Percentiles rank a stretch among this genome's conserved stretches.
Conservation (phyloP, 306 rosid genomes). For the Notholithocarpus densiflorus region DNA sequence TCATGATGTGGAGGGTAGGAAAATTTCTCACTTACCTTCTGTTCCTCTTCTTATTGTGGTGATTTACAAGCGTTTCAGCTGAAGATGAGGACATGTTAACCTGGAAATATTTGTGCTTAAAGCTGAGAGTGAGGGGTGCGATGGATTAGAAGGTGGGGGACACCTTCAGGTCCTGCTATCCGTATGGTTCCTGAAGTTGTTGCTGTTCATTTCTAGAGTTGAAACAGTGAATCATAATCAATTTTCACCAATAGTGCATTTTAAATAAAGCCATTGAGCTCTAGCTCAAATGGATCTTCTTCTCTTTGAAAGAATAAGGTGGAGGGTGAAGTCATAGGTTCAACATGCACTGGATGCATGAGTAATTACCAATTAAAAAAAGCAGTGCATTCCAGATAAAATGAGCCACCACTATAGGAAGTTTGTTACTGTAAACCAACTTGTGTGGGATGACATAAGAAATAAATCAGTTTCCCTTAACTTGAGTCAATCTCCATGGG, state of each 20-base stretch:
- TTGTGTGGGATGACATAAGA: not conserved
- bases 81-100: conserved; percentile 18
- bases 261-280: not conserved
- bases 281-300: no score
- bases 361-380: no score
- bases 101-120: conserved; percentile 20
- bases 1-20: conserved; percentile 21
- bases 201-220: conserved; percentile 20
- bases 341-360: no score
- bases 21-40: not conserved
- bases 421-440: not conserved
- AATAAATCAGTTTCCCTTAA: not conserved
- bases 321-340: no score
- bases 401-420: not conserved
- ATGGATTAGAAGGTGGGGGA: conserved; percentile 19
- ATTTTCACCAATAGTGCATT: not conserved
- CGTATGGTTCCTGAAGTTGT: conserved; percentile 13
- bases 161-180: conserved; percentile 23
- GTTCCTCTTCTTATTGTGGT: conserved; percentile 10
- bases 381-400: not conserved
- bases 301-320: no score
- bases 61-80: conserved; percentile 11
- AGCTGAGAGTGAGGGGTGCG: conserved; percentile 37
- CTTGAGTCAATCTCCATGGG: not conserved
- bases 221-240: not conserved